Evolutionary conservation across 73 alveolate species (phyloP), one percentile per base, ranked within the genome.

Genomic region (Blepharisma stoltei): DNA sequence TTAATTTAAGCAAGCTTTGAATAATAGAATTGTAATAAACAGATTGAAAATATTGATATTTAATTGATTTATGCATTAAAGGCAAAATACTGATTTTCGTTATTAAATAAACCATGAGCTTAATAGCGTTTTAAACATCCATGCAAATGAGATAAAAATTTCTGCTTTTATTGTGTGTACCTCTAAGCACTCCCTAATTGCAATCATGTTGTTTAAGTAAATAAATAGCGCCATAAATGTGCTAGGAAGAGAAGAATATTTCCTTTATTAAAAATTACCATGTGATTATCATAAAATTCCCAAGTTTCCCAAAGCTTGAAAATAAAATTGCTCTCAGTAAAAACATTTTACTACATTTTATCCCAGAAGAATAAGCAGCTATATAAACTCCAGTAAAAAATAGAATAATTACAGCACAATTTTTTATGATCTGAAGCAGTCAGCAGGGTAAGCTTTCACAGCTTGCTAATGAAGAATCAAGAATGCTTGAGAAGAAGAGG

Each of bases 1-100:
- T 80, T 70, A 25, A 78, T 54, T 48, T 94, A 60, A 60, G n/a
- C 41, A 32, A 32, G 41, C 41, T 32, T 32, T 32, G 41, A 32
- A 32, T 32, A 32, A 32, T 32, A 32, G 41, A 32, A 32, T 32
- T 32, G 3, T 32, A 32, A 32, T 32, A 32, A 32, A 32, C 3
- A 32, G 41, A 32, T 32, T 1, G 41, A 32, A 32, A 32, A 32
- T 32, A 32, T 32, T 1, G 3, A 32, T 3, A 1, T 32, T 32
- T 32, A 32, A 32, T 32, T 32, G 41, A 32, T 32, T 32, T 32
- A 32, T 32, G 3, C 41, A 0, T 1, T 32, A 32, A 32, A 1
- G 41, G 3, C 41, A 32, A 32, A 32, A 32, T 3, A 32, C 41
- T 32, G 3, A 32, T 32, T 32, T 32, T 32, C 0, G 3, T 32